These are phyloP conservation scores for Boletus subparvulus DNA, from an alignment of 768 basidiomycete genomes.

Conservation along the genomic window DNA sequence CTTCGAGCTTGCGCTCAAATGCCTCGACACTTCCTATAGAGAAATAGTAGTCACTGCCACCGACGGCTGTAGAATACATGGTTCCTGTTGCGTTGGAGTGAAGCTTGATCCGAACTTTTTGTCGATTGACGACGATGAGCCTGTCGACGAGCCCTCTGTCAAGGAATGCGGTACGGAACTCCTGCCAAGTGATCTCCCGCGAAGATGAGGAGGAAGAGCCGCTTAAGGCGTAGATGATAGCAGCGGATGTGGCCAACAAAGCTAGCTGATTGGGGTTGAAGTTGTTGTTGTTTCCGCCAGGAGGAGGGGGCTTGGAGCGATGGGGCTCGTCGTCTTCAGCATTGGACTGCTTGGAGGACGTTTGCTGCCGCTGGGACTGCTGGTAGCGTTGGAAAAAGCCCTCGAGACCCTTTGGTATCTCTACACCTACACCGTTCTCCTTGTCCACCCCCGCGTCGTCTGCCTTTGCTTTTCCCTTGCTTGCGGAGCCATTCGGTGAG, in stretches of 20 bases:
- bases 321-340: slow-evolving; percentile 31
- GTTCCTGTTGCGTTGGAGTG: slow-evolving; percentile 85
- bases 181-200: slow-evolving; percentile 99
- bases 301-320: slow-evolving; percentile 52
- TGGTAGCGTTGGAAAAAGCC: slow-evolving; percentile 76
- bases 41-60: slow-evolving; percentile 80
- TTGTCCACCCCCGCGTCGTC: slow-evolving; percentile 35
- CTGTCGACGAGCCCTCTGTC: slow-evolving; percentile 95
- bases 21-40: slow-evolving; percentile 97
- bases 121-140: slow-evolving; percentile 87
- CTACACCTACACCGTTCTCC: slow-evolving; percentile 29
- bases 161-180: slow-evolving; percentile 96
- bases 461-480: slow-evolving; percentile 37
- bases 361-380: slow-evolving; percentile 35
- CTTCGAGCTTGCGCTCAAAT: slow-evolving; percentile 93
- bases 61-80: slow-evolving; percentile 63
- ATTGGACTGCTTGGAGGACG: slow-evolving; percentile 29
- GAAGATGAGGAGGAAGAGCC: slow-evolving; percentile 47
- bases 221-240: slow-evolving; percentile 64
- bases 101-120: slow-evolving; percentile 86
- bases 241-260: slow-evolving; percentile 56
- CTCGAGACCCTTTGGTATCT: slow-evolving; percentile 66
- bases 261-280: slow-evolving; percentile 59
- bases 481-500: slow-evolving; percentile 14
- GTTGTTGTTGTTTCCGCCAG: slow-evolving; percentile 43